phyloP scores from a whole-genome alignment of 345 rosid genomes.

The Eucalyptus cloeziana region DNA sequence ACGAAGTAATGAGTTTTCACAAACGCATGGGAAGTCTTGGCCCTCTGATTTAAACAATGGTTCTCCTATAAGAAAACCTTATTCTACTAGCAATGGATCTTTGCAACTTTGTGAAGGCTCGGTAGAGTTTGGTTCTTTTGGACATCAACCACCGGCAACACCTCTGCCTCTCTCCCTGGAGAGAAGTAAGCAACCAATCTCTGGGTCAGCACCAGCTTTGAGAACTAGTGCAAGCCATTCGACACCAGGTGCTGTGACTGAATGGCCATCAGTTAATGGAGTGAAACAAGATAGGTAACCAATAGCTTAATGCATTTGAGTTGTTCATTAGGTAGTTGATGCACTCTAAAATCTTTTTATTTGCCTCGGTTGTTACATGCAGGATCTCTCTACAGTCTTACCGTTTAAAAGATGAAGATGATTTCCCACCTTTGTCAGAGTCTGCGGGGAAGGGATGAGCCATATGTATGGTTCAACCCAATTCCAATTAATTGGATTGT shows the following conservation, averaged over 20 bases:
- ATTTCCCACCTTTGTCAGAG: slow-evolving; percentile 76
- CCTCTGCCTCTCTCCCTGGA: not conserved
- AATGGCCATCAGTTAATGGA: slow-evolving; percentile 5
- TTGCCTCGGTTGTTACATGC: slow-evolving; percentile 3
- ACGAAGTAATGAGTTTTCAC: slow-evolving; percentile 27
- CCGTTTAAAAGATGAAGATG: slow-evolving; percentile 64
- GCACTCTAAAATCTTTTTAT: not conserved
- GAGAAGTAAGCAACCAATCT: slow-evolving; percentile 8
- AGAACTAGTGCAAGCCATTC: slow-evolving; percentile 4
- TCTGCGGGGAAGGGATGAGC: not conserved
- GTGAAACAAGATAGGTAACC: slow-evolving; percentile 44
- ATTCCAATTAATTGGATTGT: not conserved
- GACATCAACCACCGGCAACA: slow-evolving; percentile 5
- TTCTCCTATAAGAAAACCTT: slow-evolving; percentile 20
- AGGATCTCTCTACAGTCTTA: slow-evolving; percentile 48
- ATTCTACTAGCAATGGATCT: slow-evolving; percentile 32
- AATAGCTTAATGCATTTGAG: not conserved
- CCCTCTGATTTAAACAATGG: slow-evolving; percentile 18
- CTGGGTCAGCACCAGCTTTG: slow-evolving; percentile 5
- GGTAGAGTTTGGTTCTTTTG: slow-evolving; percentile 31
- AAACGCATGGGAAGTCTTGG: slow-evolving; percentile 24
- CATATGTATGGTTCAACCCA: not conserved
- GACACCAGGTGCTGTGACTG: not conserved
- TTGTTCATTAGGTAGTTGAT: not conserved
- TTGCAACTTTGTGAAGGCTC: slow-evolving; percentile 16